Percentiles rank a stretch among this genome's conserved stretches.
Conservation (phyloP, 441 rosid genomes). For the Rhodomyrtus psidioides region DNA sequence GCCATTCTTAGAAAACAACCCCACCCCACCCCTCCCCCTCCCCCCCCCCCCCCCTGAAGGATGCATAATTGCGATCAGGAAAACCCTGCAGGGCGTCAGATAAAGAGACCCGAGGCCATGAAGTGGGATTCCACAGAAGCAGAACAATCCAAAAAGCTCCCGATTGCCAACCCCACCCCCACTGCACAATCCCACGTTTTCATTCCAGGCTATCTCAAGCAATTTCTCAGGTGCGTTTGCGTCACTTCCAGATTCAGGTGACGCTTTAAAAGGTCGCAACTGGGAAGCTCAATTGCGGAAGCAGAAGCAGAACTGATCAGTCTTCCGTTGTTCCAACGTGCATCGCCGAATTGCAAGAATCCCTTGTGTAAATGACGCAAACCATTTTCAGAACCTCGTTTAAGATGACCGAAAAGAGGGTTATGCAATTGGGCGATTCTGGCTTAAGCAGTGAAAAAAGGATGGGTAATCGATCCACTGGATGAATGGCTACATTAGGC, state of each 20-base stretch:
- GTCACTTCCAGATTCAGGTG: neutral
- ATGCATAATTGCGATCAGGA: neutral
- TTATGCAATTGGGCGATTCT: neutral
- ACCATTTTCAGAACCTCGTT: neutral
- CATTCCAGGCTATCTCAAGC: neutral
- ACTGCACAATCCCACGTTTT: neutral
- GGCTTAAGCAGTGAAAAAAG: neutral
- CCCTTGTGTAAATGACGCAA: neutral
- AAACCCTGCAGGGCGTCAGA: neutral
- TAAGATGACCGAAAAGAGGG: neutral
- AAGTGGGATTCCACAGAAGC: neutral
- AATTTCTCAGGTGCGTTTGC: neutral
- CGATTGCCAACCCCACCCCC: neutral
- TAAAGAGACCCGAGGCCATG: neutral
- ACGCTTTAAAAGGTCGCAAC: neutral
- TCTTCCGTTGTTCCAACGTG: neutral
- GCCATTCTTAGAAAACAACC: neutral
- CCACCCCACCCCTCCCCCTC: too few relatives aligned
- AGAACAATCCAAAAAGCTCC: neutral
- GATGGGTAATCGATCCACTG: neutral
- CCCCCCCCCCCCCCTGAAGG: neutral
- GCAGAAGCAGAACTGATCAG: neutral
- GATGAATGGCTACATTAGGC: neutral
- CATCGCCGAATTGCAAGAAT: neutral
- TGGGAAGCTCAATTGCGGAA: neutral